Percentiles rank a stretch among this genome's conserved stretches.
Conservation (phyloP, 345 rosid genomes). For the Gossypium mustelinum region DNA sequence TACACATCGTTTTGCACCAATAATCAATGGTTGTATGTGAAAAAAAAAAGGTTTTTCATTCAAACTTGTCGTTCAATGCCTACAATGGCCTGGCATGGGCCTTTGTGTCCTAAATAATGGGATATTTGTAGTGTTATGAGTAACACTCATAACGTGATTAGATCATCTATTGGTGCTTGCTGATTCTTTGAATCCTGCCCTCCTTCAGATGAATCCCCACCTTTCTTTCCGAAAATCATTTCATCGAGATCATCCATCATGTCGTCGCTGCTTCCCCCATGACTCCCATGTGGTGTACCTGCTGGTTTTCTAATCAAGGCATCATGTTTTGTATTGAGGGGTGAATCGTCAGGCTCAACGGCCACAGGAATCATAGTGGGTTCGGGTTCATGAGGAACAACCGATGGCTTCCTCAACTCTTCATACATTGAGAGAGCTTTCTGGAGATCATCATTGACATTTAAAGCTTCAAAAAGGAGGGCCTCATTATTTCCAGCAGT, state of each 20-base stretch:
- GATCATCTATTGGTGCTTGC: constrained; percentile 69
- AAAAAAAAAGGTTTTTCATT: neutral
- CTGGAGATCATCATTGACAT: constrained; percentile 85
- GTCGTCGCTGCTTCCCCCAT: constrained; percentile 61
- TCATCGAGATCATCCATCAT: constrained; percentile 98
- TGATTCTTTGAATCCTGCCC: constrained; percentile 52
- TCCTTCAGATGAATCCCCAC: constrained; percentile 48
- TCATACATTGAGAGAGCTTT: constrained; percentile 69
- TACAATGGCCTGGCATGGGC: constrained; percentile 6
- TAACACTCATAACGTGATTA: constrained; percentile 54
- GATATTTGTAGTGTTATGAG: neutral
- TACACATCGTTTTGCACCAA: constrained; percentile 7
- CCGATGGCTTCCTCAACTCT: constrained; percentile 56
- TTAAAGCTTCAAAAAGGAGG: constrained; percentile 82
- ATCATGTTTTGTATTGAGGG: constrained; percentile 48
- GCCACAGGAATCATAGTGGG: constrained; percentile 88
- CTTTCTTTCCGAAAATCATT: constrained; percentile 91
- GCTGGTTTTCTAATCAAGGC: constrained; percentile 73
- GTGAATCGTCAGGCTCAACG: constrained; percentile 78
- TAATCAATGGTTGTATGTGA: too few species aligned
- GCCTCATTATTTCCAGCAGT: constrained; percentile 81
- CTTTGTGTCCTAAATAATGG: constrained; percentile 9
- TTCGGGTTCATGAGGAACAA: constrained; percentile 43
- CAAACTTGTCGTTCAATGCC: constrained; percentile 14
- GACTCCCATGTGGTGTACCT: constrained; percentile 47